Evolutionary conservation across 2,329 filamentous ascomycete genomes (phyloP), one percentile per base, ranked within the genome.

Genomic region (Fusarium armeniacum): DNA sequence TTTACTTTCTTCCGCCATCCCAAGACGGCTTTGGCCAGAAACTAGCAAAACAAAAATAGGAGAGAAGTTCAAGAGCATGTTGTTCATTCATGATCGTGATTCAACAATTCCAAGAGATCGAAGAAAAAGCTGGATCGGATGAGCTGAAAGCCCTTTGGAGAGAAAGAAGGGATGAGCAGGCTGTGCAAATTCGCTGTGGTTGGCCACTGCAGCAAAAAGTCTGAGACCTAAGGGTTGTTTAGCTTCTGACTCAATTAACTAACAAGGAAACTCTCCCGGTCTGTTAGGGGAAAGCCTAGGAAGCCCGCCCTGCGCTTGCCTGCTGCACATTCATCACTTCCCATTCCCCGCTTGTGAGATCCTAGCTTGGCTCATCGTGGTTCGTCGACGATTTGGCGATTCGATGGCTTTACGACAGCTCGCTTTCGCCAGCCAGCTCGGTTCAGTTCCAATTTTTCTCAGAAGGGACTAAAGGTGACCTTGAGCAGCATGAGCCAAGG

Each of bases 301-400:
- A 11, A 24, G 15, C 47, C 49, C 36, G 24, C 18, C 33, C 33
- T 40, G 24, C 24, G 30, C 32, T 24, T 35, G 46, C 20, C 30
- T 15, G 10, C 20, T 41, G 38, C 22, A 15, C 12, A 16, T 26
- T 16, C 32, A 36, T 24, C 38, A 13, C 49, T 40, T 51, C 33
- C 49, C 49, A 35, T 20, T 38, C 49, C 13, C 49, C 49, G 40
- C 33, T 20, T 18, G 15, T 36, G 46, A 69, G 65, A 69, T 69
- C 43, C 60, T 69, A 69, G 65, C 65, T 45, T 46, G 61, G 33
- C 24, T 16, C 33, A 51, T 40, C 22, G 33, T 28, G 47, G 22
- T 40, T 30, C 49, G 36, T n/a, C 22, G 6, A 51, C 20, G 49
- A 30, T 51, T 51, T 51, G 22, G 47, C 33, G 22, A 51, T 67